A percentile compares a stretch with the other conserved stretches of the same genome.
These are phyloP conservation scores for Plasmodium cynomolgi DNA, from an alignment of 169 alveolate genomes.

Conservation along the genomic window DNA sequence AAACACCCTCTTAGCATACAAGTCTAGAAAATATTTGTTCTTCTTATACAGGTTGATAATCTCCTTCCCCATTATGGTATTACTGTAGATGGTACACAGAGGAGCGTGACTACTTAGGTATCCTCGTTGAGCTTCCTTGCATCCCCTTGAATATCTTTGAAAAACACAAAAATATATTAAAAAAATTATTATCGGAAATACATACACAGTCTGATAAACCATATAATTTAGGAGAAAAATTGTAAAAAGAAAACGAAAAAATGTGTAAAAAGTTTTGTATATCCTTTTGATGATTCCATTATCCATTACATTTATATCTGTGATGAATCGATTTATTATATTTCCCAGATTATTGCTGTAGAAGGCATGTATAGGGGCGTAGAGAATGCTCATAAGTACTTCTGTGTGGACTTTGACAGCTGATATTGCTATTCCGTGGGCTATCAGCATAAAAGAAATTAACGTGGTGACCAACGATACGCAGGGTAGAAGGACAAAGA, in stretches of 20 bases:
- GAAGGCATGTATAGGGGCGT: constrained; percentile 80
- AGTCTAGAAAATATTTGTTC: background rate
- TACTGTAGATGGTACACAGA: constrained; percentile 77
- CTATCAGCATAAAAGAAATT: constrained; percentile 22
- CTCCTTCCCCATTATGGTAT: constrained; percentile 77
- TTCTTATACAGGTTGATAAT: constrained; percentile 74
- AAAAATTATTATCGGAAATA: constrained; percentile 51
- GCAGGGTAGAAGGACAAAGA: constrained; percentile 39
- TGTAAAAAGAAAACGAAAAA: constrained; percentile 67
- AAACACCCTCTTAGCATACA: background rate
- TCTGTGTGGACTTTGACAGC: constrained; percentile 77
- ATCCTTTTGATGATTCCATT: constrained; percentile 78
- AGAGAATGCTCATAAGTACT: constrained; percentile 66
- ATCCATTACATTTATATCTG: constrained; percentile 78
- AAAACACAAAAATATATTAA: constrained; percentile 37
- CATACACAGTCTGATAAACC: constrained; percentile 31
- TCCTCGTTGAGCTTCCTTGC: constrained; percentile 83
- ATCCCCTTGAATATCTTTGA: constrained; percentile 64
- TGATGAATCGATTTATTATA: constrained; percentile 78
- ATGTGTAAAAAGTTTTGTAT: constrained; percentile 64
- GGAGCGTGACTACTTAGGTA: constrained; percentile 77
- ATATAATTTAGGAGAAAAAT: constrained; percentile 47
- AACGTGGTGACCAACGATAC: constrained; percentile 43
- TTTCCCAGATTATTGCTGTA: constrained; percentile 79
- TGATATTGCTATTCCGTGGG: constrained; percentile 72